Conservation (phyloP, 345 rosid genomes). For the Limnanthes douglasii region DNA sequence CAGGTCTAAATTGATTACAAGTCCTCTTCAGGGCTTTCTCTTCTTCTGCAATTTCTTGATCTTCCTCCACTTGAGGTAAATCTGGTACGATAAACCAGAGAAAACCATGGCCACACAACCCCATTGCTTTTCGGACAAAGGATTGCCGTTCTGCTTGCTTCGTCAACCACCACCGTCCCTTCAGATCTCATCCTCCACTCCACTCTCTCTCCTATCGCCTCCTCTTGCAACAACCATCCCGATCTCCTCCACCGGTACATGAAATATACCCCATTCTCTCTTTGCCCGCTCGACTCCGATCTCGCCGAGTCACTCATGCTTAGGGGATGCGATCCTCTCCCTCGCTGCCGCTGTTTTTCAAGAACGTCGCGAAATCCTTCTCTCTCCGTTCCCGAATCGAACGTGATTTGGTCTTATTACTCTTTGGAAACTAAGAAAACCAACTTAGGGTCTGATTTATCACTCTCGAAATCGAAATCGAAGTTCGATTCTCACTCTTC, state of each 20-base stretch:
- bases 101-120: slow-evolving; percentile 88
- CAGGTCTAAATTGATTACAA: too few species aligned
- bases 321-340: slow-evolving; percentile 69
- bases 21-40: slow-evolving; percentile 54
- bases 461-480: slow-evolving; percentile 15
- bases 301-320: slow-evolving; percentile 50
- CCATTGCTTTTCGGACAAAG: slow-evolving; percentile 83
- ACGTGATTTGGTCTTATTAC: slow-evolving; percentile 40
- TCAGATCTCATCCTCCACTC: slow-evolving; percentile 53
- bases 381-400: slow-evolving; percentile 35
- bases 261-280: slow-evolving; percentile 52
- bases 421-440: slow-evolving; percentile 24
- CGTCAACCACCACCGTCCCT: slow-evolving; percentile 22
- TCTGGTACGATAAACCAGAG: slow-evolving; percentile 94
- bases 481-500: slow-evolving; percentile 21
- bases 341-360: slow-evolving; percentile 81
- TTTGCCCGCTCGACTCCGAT: slow-evolving; percentile 45
- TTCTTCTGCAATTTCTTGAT: slow-evolving; percentile 70
- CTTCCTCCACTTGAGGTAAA: slow-evolving; percentile 86
- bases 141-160: slow-evolving; percentile 93
- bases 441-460: slow-evolving; percentile 27
- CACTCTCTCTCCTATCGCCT: slow-evolving; percentile 45
- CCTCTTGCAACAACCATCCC: slow-evolving; percentile 56
- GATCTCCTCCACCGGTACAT: slow-evolving; percentile 58
- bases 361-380: slow-evolving; percentile 34